A percentile compares a stretch with the other conserved stretches of the same genome.
Conservation (phyloP, 2,329 filamentous ascomycete genomes). For the Hypoxylon sp. region DNA sequence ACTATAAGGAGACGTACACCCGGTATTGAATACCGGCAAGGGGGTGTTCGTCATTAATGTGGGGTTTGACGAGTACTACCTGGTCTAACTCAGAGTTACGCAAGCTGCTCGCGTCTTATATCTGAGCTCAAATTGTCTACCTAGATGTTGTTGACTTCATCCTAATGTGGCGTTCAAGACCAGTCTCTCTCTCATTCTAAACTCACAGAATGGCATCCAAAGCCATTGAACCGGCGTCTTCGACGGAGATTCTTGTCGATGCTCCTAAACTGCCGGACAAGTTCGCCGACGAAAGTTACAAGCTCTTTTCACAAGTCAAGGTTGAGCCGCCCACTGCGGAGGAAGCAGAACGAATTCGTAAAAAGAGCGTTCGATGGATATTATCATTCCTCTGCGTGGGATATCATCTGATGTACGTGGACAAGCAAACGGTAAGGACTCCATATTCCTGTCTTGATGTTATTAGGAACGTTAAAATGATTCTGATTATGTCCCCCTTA, state of each 20-base stretch:
- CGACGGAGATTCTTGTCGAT: conserved; percentile 26
- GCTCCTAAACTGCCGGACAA: conserved; percentile 56
- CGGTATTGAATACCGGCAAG: conserved; percentile 21
- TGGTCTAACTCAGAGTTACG: background rate
- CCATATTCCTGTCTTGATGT: background rate
- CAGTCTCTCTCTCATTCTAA: conserved; percentile 3
- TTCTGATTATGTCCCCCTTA: conserved; percentile 15
- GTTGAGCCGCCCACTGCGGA: conserved; percentile 57
- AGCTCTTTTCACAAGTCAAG: conserved; percentile 58
- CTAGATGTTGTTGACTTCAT: background rate
- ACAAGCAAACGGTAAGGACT: conserved; percentile 38
- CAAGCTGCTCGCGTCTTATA: conserved; percentile 6
- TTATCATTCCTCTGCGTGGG: conserved; percentile 37
- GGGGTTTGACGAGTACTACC: conserved; percentile 28
- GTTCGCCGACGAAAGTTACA: conserved; percentile 61
- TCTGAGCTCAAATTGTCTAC: conserved; percentile 13
- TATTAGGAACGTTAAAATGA: background rate
- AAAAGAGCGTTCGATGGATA: conserved; percentile 35
- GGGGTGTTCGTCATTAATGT: conserved; percentile 37
- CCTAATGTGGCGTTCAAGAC: background rate
- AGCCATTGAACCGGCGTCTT: conserved; percentile 20
- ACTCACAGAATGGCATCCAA: conserved; percentile 30
- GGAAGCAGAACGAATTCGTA: conserved; percentile 46
- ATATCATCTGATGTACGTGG: conserved; percentile 38
- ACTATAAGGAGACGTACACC: conserved; percentile 23